Base-by-base conservation (phyloP, 441 rosid genomes). In the Corymbia citriodora region DNA sequence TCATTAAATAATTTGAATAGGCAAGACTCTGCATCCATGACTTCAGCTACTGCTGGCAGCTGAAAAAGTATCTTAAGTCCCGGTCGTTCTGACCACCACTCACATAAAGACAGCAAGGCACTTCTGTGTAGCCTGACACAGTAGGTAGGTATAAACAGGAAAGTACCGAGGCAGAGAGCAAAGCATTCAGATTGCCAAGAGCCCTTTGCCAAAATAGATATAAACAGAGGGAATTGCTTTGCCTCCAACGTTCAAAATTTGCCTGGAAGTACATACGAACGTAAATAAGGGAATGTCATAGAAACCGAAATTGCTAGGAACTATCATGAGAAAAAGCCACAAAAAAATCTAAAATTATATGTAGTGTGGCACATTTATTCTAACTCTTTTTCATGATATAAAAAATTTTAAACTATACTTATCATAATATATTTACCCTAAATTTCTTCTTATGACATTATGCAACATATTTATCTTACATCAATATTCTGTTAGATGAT, bases 381-480 rank as follows among this genome's bases (percentile, higher is more conserved):
- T 25, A 6, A 59, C 25, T 25, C 45, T 25, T 59, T 59, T 3
- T 0, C 0, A 0, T 0, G 0, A 25, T 3, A 25, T 17, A 59
- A 9, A 25, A 25, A 25, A 25, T 10, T 29, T 25, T 14, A 25
- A 59, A 59, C 2, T 59, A 25, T 59, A 25, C 7, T 3, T 1
- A 59, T 17, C 10, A 59, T 59, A 2, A 59, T 0, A 0, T 4
- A 10, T 59, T 23, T 59, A 59, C 4, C 1, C 8, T 10, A 2
- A 10, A 23, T 25, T 59, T 59, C 25, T 59, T 59, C 14, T 59
- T 4, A 0, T 59, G 63, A 59, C 10, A 59, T 25, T 59, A 59
- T 25, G 0, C 0, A 0, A 59, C 1, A 5, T 7, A 59, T 25
- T 10, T 25, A 6, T 5, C 65, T 3, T 59, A 1, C 1, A 3